These are phyloP conservation scores for Vitis rupestris DNA, from an alignment of 164 flowering plant species.

Conservation along the genomic window DNA sequence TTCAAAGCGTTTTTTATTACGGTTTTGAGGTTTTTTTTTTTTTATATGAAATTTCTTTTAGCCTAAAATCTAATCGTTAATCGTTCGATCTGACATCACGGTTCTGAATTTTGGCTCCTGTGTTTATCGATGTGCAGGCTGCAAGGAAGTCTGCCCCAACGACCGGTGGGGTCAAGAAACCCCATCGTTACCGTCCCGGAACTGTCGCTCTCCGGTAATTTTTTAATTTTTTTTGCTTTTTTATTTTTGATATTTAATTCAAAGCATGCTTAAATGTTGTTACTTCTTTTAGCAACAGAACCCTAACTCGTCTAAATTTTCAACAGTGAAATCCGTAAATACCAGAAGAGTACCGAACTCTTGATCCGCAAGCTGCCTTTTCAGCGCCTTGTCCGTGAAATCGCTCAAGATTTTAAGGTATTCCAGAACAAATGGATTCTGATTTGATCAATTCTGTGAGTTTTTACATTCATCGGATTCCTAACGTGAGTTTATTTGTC, in stretches of 20 bases:
- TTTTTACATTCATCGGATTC: too few species aligned
- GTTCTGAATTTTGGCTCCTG: neutral
- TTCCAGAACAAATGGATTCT: too few species aligned
- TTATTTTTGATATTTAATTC: neutral
- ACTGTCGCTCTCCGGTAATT: slow-evolving; percentile 66
- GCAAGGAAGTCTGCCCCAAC: slow-evolving; percentile 58
- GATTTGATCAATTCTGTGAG: too few species aligned
- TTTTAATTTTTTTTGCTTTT: neutral
- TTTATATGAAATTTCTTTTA: neutral
- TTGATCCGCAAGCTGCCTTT: slow-evolving; percentile 39
- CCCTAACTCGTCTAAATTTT: too few species aligned
- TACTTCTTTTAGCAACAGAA: neutral
- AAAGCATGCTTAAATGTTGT: too few species aligned
- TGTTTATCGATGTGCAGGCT: slow-evolving; percentile 20
- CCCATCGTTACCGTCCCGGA: slow-evolving; percentile 65
- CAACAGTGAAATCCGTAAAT: slow-evolving; percentile 45
- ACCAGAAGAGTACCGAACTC: slow-evolving; percentile 45
- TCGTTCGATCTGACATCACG: neutral
- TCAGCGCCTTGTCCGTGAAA: slow-evolving; percentile 51
- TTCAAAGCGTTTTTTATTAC: too few species aligned
- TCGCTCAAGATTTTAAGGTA: slow-evolving; percentile 38
- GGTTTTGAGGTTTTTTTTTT: too few species aligned
- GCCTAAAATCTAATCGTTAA: neutral
- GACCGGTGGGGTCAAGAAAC: slow-evolving; percentile 73
- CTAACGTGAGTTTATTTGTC: neutral